Evolutionary conservation across 768 basidiomycete species (phyloP), one percentile per base, ranked within the genome.

Genomic region (Solioccasus polychromus): DNA sequence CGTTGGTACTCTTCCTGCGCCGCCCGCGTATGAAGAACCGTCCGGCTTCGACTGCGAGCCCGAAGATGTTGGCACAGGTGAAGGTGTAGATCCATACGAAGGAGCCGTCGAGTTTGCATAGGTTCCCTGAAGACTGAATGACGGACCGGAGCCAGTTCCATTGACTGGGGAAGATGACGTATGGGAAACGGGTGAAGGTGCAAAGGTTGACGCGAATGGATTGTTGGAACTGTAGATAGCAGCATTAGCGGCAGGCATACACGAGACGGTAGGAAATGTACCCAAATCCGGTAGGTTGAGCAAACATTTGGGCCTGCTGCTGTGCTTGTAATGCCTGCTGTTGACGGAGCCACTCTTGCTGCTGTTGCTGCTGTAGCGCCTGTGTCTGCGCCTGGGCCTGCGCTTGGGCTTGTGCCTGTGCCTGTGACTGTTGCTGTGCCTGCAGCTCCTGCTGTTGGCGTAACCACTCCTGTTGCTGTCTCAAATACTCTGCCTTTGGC

Each of bases 191-290:
- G 68, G 57, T 20, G 64, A 42, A 15, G 64, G 43, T 22, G 67
- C 50, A 37, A 68, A 19, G 19, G 66, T 46, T 51, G 73, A 61
- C 0, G 92, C 94, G 58, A 99, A 98, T 1, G 96, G 96, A 63
- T 99, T 99, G 75, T 98, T 98, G 28, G 91, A 86, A 8, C 91
- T 90, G 55, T 53, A 65, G 4, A 59, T 63, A n/a, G 58, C 57
- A 12, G 46, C 48, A 66, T 58, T 19, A 65, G 55, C 22, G 30
- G n/a, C 32, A 25, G 46, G 40, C 32, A 17, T n/a, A 11, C 39
- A 47, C 15, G n/a, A 23, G 37, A 19, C 4, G 14, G 15, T 25
- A 10, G 28, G 15, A 26, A 35, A 64, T 82, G 23, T 57, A 84
- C 80, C 86, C 86, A 45, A 88, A 90, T 17, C 86, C 85, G 8